Evolutionary conservation across 495 filamentous ascomycete species (phyloP), one percentile per base, ranked within the genome.

Genomic region (Neurospora sp.): DNA sequence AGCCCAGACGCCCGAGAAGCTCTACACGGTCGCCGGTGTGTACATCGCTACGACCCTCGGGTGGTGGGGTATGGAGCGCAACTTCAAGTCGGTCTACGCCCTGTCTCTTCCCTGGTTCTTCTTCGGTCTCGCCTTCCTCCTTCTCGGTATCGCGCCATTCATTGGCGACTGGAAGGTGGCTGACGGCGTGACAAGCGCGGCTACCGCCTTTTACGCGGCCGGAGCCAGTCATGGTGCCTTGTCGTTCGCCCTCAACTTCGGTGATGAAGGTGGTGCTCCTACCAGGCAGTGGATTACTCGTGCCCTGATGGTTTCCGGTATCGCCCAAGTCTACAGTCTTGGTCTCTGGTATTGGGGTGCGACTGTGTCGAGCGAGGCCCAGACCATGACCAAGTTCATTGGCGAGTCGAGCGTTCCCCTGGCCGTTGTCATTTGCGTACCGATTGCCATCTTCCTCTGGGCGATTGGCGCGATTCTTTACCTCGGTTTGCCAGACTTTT

Each of bases 271-370:
- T 79, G 86, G 87, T 71, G 82, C 88, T 6, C 88, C 90, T 7
- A 83, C 88, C 38, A 88, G 84, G 69, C 84, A 86, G 65, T 92
- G 90, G 90, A 87, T 87, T 74, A 89, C 87, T 75, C 88, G 90
- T 38, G 90, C 90, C 59, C 86, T 87, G 77, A 75, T 86, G 44
- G 87, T 91, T 72, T 87, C 90, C 77, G 90, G 90, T 17, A 86
- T 88, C 22, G 87, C 89, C 71, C 89, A 91, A 73, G 80, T 91
- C 61, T 91, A 90, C 80, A 84, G 87, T 73, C 84, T 86, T 6
- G 83, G 81, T n/a, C 84, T 92, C 20, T 92, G 89, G 89, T 90
- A 85, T 79, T 91, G 90, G 90, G 90, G 89, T 22, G 82, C 80
- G 42, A 77, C 81, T 65, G 76, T 86, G 40, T 79, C 83, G 40